Evolutionary conservation across 2,329 filamentous ascomycete genomes (phyloP).

Genomic region (Tolypocladium album): DNA sequence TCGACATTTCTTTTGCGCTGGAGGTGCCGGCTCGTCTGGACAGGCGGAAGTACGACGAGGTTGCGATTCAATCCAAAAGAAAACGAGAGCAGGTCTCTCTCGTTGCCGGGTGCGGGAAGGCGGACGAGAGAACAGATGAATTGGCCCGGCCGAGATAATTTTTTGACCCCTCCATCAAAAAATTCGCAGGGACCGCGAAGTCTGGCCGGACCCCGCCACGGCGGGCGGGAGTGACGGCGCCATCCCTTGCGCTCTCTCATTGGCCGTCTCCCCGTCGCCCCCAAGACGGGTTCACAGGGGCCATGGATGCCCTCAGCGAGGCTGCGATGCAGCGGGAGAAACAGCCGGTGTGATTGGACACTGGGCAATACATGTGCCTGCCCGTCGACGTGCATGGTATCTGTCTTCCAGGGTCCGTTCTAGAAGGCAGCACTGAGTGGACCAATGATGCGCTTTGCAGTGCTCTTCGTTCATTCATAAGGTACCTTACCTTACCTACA

Average conservation of each 20-base stretch:
- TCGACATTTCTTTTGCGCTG: slow-evolving; percentile 36
- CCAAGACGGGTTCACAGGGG: no score
- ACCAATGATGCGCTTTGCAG: not conserved
- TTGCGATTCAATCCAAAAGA: not conserved
- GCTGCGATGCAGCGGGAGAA: not conserved
- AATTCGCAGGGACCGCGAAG: not conserved
- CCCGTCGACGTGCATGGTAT: not conserved
- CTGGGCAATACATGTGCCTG: not conserved
- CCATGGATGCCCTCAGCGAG: no score
- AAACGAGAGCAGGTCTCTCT: not conserved
- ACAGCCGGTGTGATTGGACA: not conserved
- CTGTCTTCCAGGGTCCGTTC: not conserved
- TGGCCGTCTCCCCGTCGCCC: not conserved
- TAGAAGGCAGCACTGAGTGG: not conserved
- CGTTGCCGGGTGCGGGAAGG: not conserved
- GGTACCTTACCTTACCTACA: no score
- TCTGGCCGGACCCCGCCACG: not conserved
- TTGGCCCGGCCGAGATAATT: not conserved
- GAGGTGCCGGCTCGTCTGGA: not conserved
- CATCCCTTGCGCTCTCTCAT: not conserved
- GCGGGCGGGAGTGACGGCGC: not conserved
- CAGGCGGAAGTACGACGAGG: not conserved
- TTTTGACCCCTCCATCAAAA: slow-evolving; percentile 4
- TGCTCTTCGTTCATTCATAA: no score
- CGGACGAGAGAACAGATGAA: not conserved